Conservation (phyloP, 2,329 filamentous ascomycete genomes). For the Hypoxylon sp. region DNA sequence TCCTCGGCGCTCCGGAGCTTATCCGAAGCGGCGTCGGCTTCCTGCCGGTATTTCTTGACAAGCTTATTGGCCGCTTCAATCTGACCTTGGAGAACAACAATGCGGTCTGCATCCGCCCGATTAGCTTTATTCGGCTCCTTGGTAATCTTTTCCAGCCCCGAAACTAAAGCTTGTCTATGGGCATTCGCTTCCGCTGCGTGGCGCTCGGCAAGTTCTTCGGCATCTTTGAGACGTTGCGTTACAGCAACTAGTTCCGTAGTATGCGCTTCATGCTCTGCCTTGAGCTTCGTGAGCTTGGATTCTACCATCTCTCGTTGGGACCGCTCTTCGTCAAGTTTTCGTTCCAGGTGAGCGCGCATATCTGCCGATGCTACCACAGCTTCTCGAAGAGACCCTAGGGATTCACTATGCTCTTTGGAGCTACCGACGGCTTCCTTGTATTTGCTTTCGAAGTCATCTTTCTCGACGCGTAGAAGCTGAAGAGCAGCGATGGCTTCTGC, state of each 20-base stretch:
- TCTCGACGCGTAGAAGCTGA: slow-evolving; percentile 85
- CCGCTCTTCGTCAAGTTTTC: slow-evolving; percentile 85
- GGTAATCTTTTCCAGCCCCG: slow-evolving; percentile 81
- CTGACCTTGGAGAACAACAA: slow-evolving; percentile 81
- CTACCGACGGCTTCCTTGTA: slow-evolving; percentile 75
- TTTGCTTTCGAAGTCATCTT: slow-evolving; percentile 77
- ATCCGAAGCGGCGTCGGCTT: slow-evolving; percentile 87
- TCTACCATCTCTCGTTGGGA: slow-evolving; percentile 80
- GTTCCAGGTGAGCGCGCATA: slow-evolving; percentile 80
- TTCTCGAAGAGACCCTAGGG: slow-evolving; percentile 79
- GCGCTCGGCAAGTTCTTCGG: slow-evolving; percentile 88
- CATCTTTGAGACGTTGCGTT: slow-evolving; percentile 80
- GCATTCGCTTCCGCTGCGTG: slow-evolving; percentile 88
- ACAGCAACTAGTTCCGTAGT: slow-evolving; percentile 81
- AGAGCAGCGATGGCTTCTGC: slow-evolving; percentile 81
- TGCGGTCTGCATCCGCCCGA: slow-evolving; percentile 71
- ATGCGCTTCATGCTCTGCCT: slow-evolving; percentile 83
- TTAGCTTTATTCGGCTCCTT: slow-evolving; percentile 62
- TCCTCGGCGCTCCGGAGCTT: slow-evolving; percentile 94
- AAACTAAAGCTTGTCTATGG: slow-evolving; percentile 84
- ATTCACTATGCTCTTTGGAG: slow-evolving; percentile 75
- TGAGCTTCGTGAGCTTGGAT: slow-evolving; percentile 78
- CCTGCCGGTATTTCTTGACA: slow-evolving; percentile 88
- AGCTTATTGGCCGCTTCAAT: slow-evolving; percentile 80
- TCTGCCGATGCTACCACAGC: slow-evolving; percentile 84